These are phyloP conservation scores for Schwanniomyces etchellsii DNA, from an alignment of 1,139 yeast genomes.

Conservation along the genomic window DNA sequence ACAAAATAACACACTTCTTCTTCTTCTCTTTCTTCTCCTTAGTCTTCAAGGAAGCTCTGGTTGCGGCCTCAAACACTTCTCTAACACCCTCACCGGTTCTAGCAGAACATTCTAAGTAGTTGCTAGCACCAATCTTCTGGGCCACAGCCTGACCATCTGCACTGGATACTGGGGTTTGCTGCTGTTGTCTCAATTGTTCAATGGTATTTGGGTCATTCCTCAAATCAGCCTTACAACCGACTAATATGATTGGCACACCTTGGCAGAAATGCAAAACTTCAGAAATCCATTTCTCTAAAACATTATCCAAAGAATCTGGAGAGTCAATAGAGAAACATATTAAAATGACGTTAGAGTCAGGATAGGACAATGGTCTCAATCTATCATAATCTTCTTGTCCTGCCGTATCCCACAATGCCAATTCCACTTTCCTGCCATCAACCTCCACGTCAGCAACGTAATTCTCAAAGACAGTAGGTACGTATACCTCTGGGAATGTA, in stretches of 20 bases:
- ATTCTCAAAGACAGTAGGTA: slow-evolving; percentile 93
- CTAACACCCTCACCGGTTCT: slow-evolving; percentile 87
- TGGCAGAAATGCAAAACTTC: slow-evolving; percentile 94
- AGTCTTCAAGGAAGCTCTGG: slow-evolving; percentile 75
- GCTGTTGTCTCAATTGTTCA: slow-evolving; percentile 69
- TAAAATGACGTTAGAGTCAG: slow-evolving; percentile 87
- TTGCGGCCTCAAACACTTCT: slow-evolving; percentile 89
- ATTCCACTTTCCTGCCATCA: slow-evolving; percentile 88
- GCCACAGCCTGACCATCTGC: slow-evolving; percentile 84
- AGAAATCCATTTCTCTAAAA: slow-evolving; percentile 91
- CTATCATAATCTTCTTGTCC: slow-evolving; percentile 98
- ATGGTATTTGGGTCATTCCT: slow-evolving; percentile 77
- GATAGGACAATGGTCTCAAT: slow-evolving; percentile 88
- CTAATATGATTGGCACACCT: slow-evolving; percentile 89
- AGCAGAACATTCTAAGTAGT: slow-evolving; percentile 91
- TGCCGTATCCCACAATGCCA: slow-evolving; percentile 97
- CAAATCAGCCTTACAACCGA: slow-evolving; percentile 88
- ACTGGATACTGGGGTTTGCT: slow-evolving; percentile 69
- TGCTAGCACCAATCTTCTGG: slow-evolving; percentile 78
- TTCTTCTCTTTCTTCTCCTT: slow-evolving; percentile 54
- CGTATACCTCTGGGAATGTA: slow-evolving; percentile 92
- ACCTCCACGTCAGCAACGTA: slow-evolving; percentile 93
- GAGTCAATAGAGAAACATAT: slow-evolving; percentile 89
- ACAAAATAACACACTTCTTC: slow-evolving; percentile 56
- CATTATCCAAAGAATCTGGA: slow-evolving; percentile 90